Base-by-base conservation (phyloP, 2,329 filamentous ascomycete genomes). In the Apiospora koreana region DNA sequence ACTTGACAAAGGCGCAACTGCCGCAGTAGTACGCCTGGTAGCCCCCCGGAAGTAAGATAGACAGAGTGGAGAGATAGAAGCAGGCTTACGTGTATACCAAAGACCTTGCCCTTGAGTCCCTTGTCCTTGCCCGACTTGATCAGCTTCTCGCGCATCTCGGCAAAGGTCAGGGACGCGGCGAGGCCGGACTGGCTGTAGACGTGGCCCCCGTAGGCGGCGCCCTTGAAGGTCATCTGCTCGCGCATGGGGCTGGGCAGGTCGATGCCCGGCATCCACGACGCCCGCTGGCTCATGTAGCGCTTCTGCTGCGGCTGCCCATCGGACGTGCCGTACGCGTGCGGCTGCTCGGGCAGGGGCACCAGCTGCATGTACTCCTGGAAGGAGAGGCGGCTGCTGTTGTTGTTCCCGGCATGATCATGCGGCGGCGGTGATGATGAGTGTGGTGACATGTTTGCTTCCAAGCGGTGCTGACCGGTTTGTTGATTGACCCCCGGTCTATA, bases 121-220 rank as follows among this genome's bases (percentile, higher is more conserved):
- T 9, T 54, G 45, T 21, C 67, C 45, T 65, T 70, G 68, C 2
- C 50, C 65, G 16, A 71, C 58, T 74, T 54, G n/a, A 48, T 64
- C 25, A 66, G 65, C 8, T 73, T 72, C 7, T 75, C 71, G 68
- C 78, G 77, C 7, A 76, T 75, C 21, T 80, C 78, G 10, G 74
- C 75, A 65, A 82, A 77, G 0, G 78, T 76, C 41, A 76, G 76
- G 35, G 78, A 81, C 9, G 80, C 82, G 1, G 81, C 83, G 69
- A 82, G 72, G 4, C 78, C 81, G 4, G 81, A 76, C 73, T 86
- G 84, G 5, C 79, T 79, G 70, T 84, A 85, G 10, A 85, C 83
- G 73, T 84, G 81, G 1, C 83, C 84, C 28, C 84, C 84, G 72
- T 79, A 86, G 2, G 82, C 79, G 1, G 75, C 74, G 25, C 76